Conservation (phyloP, 225 moss, liverwort and hornwort species). For the Ulota crispa region DNA sequence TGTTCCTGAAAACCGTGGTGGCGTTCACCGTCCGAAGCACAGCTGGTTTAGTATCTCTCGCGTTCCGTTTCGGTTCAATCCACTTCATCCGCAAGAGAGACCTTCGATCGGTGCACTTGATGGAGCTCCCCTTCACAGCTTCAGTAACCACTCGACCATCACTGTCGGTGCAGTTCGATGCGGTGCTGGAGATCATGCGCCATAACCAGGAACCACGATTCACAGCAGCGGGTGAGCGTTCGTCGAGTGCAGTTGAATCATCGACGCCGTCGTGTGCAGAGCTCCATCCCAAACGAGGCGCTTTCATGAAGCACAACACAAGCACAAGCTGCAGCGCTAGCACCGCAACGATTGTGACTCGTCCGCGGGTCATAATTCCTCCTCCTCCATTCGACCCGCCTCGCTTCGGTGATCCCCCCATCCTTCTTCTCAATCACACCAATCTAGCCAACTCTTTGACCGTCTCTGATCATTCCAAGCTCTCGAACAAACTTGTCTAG, state of each 20-base stretch:
- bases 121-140: neutral
- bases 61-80: neutral
- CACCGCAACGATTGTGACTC: constrained; percentile 22
- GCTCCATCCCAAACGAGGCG: constrained; percentile 23
- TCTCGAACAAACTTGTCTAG: no score
- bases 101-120: constrained; percentile 24
- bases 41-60: neutral
- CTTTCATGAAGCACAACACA: constrained; percentile 33
- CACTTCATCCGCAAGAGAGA: constrained; percentile 14
- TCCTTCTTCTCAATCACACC: neutral
- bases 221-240: neutral
- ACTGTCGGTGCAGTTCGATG: constrained; percentile 18
- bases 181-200: constrained; percentile 9
- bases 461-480: neutral
- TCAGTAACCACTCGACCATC: constrained; percentile 23
- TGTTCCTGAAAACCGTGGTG: constrained; percentile 8
- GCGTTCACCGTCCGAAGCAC: constrained; percentile 11
- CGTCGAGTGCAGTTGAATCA: neutral
- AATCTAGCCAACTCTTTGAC: neutral
- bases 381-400: constrained; percentile 17
- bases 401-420: constrained; percentile 51
- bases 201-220: constrained; percentile 28
- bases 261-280: neutral
- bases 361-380: constrained; percentile 33
- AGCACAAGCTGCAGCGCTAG: constrained; percentile 42